phyloP scores from a whole-genome alignment of 495 filamentous ascomycete genomes.

The Pseudoneurospora amorphoporcata region DNA sequence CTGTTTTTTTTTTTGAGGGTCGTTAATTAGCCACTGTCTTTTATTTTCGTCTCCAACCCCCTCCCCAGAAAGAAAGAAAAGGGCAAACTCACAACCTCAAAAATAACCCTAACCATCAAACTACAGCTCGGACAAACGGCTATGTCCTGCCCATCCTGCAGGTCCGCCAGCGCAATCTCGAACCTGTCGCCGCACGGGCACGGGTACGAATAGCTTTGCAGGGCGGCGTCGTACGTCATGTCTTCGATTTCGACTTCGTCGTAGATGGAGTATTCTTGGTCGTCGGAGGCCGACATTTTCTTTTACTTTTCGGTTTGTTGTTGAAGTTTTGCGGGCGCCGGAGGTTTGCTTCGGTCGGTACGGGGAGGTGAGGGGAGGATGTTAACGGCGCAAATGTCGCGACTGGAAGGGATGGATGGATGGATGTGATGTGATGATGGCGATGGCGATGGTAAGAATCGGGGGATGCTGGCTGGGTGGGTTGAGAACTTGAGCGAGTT shows the following conservation, averaged over 20 bases:
- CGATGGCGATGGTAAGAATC: background rate
- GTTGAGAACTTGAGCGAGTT: background rate
- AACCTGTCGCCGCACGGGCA: constrained; percentile 97
- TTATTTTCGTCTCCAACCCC: background rate
- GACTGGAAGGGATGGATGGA: background rate
- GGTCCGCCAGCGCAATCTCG: constrained; percentile 76
- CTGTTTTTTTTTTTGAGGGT: constrained; percentile 7
- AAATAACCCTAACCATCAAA: constrained; percentile 91
- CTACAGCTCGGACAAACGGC: constrained; percentile 95
- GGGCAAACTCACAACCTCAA: constrained; percentile 56
- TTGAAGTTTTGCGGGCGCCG: background rate
- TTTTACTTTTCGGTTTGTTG: background rate
- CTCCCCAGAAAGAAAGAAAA: background rate
- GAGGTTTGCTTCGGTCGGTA: too few species aligned
- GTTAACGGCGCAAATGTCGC: background rate
- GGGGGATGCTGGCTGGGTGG: background rate
- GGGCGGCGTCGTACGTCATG: constrained; percentile 79
- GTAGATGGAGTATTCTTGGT: constrained; percentile 65
- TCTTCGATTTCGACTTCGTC: constrained; percentile 99
- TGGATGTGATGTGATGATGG: background rate
- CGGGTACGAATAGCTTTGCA: constrained; percentile 87
- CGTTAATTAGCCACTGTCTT: background rate
- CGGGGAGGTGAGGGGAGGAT: too few species aligned
- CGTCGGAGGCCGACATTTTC: constrained; percentile 47
- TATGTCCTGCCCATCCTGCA: constrained; percentile 82